Base-by-base conservation (phyloP, 1,284 basidiomycete species). In the Leucoagaricus sp. region DNA sequence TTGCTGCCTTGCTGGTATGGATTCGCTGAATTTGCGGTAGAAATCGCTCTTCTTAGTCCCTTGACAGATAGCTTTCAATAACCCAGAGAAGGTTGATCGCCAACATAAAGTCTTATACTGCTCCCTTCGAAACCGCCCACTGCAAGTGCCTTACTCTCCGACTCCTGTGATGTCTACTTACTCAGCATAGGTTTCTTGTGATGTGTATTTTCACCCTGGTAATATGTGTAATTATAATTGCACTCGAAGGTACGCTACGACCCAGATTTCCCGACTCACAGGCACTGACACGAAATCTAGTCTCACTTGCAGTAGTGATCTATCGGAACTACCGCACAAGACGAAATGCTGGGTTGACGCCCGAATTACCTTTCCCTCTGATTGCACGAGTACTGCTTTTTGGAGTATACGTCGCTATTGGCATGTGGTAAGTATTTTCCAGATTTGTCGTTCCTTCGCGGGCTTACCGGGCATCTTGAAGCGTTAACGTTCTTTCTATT, bases 341-440 rank as follows among this genome's bases (percentile, higher is more conserved):
- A 36, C 64, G 66, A 10, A 58, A 61, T 17, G 68, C 66, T 25
- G 65, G 67, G 1, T 48, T 60, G 42, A 55, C 64, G 25, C 64
- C 61, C 50, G 53, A 60, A 19, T 51, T 69, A 21, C 65, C 73
- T 44, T 51, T 65, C 12, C 68, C 67, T 15, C 63, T 76, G 8
- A 53, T 72, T 26, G 40, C 71, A n/a, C 71, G 75, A 25, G 68
- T 77, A 1, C 46, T 71, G 21, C 53, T 70, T n/a, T 76, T 77
- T 56, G 68, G 66, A 7, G 51, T 66, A 7, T 77, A 73, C 53
- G 58, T 76, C 29, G 61, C 69, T 28, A 58, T 72, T 19, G 72
- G 69, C 25, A 65, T 75, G 36, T 56, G 65, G 72, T 75, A 49
- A 50, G 73, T 65, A 23, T 57, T 47, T 25, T 28, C 3, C 10